phyloP scores from a whole-genome alignment of 371 early-diverging fungal species.

The Apophysomyces trapeziformis region DNA sequence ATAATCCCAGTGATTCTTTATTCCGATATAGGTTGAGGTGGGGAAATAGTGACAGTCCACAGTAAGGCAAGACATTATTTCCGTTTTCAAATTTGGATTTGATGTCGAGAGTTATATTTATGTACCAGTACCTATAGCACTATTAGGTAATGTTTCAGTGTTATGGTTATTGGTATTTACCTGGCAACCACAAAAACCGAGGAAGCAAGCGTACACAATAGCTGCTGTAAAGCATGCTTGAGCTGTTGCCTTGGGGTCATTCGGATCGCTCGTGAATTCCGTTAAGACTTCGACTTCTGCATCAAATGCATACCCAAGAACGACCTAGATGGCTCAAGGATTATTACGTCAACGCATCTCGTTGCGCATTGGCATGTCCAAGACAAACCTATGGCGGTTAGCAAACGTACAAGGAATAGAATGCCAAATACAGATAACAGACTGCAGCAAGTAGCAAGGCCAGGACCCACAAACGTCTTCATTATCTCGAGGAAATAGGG shows the following conservation, averaged over 20 bases:
- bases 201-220: constrained; percentile 69
- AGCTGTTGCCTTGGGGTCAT: constrained; percentile 67
- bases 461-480: constrained; percentile 42
- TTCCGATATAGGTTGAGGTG: no score
- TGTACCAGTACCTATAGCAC: constrained; percentile 43
- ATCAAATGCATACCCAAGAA: constrained; percentile 67
- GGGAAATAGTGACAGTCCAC: no score
- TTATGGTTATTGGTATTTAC: constrained; percentile 29
- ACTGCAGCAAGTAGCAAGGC: constrained; percentile 38
- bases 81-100: constrained; percentile 48
- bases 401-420: constrained; percentile 34
- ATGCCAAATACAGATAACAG: constrained; percentile 35
- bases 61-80: no score
- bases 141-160: neutral
- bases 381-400: neutral
- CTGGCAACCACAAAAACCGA: constrained; percentile 72
- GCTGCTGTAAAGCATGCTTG: constrained; percentile 72
- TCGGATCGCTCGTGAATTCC: constrained; percentile 64
- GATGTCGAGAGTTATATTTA: constrained; percentile 55
- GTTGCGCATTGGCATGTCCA: neutral
- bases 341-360: neutral
- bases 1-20: no score
- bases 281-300: constrained; percentile 68
- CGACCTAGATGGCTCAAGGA: constrained; percentile 35
- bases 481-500: constrained; percentile 19